These are phyloP conservation scores for Chaetomium sp. DNA, from an alignment of 2,329 filamentous ascomycete species.

Conservation along the genomic window DNA sequence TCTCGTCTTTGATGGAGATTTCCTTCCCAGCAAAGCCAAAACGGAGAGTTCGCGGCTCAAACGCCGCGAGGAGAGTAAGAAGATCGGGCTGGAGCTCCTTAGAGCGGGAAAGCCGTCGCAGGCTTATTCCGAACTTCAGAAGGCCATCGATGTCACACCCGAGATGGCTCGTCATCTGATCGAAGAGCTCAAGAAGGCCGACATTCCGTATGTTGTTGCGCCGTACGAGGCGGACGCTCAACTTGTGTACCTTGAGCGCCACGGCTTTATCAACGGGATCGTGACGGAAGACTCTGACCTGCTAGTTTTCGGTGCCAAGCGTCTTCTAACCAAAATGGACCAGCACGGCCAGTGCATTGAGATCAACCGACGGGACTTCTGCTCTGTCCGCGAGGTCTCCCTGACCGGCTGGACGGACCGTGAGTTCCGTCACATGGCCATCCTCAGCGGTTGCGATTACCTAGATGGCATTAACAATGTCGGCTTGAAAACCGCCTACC, in stretches of 20 bases:
- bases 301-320: constrained; percentile 87
- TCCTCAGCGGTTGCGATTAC: constrained; percentile 94
- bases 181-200: constrained; percentile 76
- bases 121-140: constrained; percentile 83
- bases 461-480: constrained; percentile 77
- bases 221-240: constrained; percentile 98
- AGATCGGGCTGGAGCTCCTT: constrained; percentile 69
- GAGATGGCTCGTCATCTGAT: constrained; percentile 91
- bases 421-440: constrained; percentile 92
- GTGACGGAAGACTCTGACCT: constrained; percentile 95
- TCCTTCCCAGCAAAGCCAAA: constrained; percentile 82
- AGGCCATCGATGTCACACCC: constrained; percentile 90
- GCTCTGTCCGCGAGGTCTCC: constrained; percentile 79
- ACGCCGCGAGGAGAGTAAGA: constrained; percentile 69
- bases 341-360: constrained; percentile 90
- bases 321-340: constrained; percentile 87
- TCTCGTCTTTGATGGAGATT: constrained; percentile 92
- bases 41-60: constrained; percentile 76
- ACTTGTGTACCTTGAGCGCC: constrained; percentile 83
- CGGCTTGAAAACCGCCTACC: constrained; percentile 89
- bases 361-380: constrained; percentile 83
- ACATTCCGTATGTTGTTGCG: constrained; percentile 83
- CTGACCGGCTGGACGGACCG: constrained; percentile 86
- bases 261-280: constrained; percentile 79
- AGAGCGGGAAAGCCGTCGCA: constrained; percentile 73